Percentiles rank a stretch among this genome's conserved stretches.
These are phyloP conservation scores for Aspergillus ibericus DNA, from an alignment of 2,329 filamentous ascomycete species.

Conservation along the genomic window DNA sequence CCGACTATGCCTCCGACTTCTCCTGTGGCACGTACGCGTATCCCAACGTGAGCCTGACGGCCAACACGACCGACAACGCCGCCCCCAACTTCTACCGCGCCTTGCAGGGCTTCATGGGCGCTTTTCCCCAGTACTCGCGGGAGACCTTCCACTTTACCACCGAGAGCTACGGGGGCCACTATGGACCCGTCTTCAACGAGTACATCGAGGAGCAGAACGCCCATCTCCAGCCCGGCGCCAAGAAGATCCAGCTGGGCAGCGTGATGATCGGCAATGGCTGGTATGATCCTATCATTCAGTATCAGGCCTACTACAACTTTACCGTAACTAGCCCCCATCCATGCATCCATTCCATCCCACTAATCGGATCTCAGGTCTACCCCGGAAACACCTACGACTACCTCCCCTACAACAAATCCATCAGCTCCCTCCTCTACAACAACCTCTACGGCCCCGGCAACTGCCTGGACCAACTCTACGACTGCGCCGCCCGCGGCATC, in stretches of 20 bases:
- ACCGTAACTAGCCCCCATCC: neutral
- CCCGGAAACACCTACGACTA: constrained; percentile 10
- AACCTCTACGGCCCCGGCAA: constrained; percentile 8
- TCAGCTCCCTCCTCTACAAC: constrained; percentile 9
- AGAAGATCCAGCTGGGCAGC: constrained; percentile 5
- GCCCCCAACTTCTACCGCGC: constrained; percentile 9
- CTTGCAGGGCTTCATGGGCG: constrained; percentile 11
- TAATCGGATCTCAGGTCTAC: neutral
- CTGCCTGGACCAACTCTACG: constrained; percentile 6
- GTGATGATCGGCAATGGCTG: constrained; percentile 8
- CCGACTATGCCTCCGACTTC: neutral
- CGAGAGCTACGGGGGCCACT: constrained; percentile 9
- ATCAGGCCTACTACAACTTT: constrained; percentile 6
- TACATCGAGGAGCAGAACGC: constrained; percentile 12
- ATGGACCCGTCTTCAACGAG: constrained; percentile 7
- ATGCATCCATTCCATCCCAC: neutral
- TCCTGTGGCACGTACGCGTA: constrained; percentile 3
- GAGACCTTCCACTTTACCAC: constrained; percentile 9
- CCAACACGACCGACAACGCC: constrained; percentile 4
- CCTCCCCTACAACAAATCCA: constrained; percentile 6
- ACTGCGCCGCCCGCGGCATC: constrained; percentile 7
- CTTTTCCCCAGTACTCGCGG: constrained; percentile 9
- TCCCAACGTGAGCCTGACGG: constrained; percentile 4
- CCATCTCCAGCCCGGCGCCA: constrained; percentile 2
- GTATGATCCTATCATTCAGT: constrained; percentile 4